Base-by-base conservation (phyloP, 371 early-diverging fungal species). In the Parasitella parasitica region DNA sequence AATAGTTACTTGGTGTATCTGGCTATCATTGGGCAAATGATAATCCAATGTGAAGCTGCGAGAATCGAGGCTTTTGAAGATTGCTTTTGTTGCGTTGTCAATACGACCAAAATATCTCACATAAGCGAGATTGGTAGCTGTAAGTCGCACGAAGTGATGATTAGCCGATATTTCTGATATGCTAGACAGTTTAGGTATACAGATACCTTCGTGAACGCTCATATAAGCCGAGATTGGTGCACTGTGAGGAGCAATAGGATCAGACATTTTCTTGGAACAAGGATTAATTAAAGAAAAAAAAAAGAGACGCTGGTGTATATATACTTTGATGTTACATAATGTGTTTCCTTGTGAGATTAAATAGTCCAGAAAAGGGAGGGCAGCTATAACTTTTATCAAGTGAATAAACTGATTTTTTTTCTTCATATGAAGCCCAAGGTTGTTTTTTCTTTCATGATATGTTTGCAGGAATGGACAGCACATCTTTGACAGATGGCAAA, bases 201-300 rank as follows among this genome's bases (percentile, higher is more conserved):
- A 8, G 11, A 43, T 64, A 77, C 76, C 75, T 60, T 68, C 54
- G 69, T 80, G 81, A 0, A 64, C 81, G 22, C 72, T 73, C 81
- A 80, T 80, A 50, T 80, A 80, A 26, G 78, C 81, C 20, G 74
- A 62, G 56, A 74, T 77, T 35, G 76, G 72, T 2, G 69, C 75
- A 67, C 72, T 73, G 57, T 74, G 73, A 30, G 74, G 76, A 35
- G 72, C 74, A 60, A 80, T 77, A 28, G 81, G 74, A 32, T 80
- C 81, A 30, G 70, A 32, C 63, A 62, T 61, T 8, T 50, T 52
- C 20, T n/a, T n/a, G 22, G 28, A 16, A 49, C n/a, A 15, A 49
- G 28, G 26, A 28, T 11, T 63, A 48, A 22, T 35, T 30, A 69
- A 58, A 51, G 43, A 54, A 24, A 27, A 5, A 15, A 48, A 27